Conservation (phyloP, 23 red algal genomes). For the Gracilaria caudata region DNA sequence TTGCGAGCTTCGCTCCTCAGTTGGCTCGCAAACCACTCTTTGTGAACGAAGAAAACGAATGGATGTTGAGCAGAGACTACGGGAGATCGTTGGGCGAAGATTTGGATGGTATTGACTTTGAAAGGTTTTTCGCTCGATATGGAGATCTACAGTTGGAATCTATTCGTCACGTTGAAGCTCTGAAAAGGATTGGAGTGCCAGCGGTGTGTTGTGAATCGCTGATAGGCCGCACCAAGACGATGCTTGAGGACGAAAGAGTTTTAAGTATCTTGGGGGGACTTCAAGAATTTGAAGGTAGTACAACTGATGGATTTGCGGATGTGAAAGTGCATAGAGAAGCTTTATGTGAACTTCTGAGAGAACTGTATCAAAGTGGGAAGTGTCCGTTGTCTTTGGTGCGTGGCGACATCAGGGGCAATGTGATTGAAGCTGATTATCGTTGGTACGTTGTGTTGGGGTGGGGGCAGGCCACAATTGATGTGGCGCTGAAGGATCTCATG, state of each 20-base stretch:
- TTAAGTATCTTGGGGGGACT: not conserved
- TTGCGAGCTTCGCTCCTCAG: slow-evolving; percentile 6
- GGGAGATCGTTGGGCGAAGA: not conserved
- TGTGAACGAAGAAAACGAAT: slow-evolving; percentile 22
- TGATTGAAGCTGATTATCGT: not conserved
- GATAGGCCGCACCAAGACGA: not conserved
- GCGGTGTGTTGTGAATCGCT: not conserved
- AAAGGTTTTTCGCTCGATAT: not conserved
- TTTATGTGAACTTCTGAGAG: not conserved
- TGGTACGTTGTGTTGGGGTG: not conserved
- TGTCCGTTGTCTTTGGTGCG: not conserved
- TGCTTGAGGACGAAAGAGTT: not conserved
- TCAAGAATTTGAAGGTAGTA: not conserved
- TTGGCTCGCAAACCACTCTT: not conserved
- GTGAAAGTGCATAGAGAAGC: not conserved
- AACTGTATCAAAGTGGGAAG: not conserved
- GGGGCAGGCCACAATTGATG: not conserved
- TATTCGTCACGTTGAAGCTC: not conserved
- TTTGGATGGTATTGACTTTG: not conserved
- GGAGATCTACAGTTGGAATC: slow-evolving; percentile 8
- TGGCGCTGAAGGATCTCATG: not conserved
- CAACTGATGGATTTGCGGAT: not conserved
- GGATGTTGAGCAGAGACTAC: slow-evolving; percentile 19
- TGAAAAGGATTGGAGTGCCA: not conserved
- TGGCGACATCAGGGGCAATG: not conserved